Evolutionary conservation across 1,284 basidiomycete species (phyloP), one percentile per base, ranked within the genome.

Genomic region (Papiliotrema flavescens): DNA sequence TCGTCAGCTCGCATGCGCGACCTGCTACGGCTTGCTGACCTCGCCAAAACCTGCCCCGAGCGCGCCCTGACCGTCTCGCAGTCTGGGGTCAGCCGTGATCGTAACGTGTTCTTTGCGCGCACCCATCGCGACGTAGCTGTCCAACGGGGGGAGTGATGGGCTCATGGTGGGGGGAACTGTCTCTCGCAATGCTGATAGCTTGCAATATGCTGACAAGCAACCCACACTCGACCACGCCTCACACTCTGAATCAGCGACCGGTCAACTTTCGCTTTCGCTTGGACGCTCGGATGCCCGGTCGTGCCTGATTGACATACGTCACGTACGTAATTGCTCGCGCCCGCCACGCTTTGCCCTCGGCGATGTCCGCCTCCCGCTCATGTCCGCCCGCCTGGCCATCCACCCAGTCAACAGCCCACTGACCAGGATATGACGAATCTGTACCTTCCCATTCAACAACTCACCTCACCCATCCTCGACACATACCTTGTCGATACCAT

Each of bases 61-160:
- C 56, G 45, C 36, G 59, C 56, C 11, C 56, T 36, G 23, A 75
- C 69, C 60, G 72, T 73, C 56, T 75, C 73, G 64, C 71, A 74
- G 60, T 75, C 71, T 69, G 49, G 14, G 36, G 13, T 40, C 26
- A 47, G 49, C 22, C 5, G 37, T 14, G n/a, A n/a, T 22, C 3
- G 34, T 19, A 15, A 15, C 17, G 47, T 43, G 34, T 32, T 19
- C 14, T 41, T 22, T 9, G 5, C 4, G 44, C 66, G 39, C 22
- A 69, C 70, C 70, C 35, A 70, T 63, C 0, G 65, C 69, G 32
- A 72, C 56, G 53, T 72, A 70, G 9, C 51, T 49, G 1, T 66
- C 64, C 14, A 72, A 51, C 8, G 60, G 34, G 11, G 66, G 64
- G 11, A 64, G 46, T 14, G 14, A 22, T 26, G 44, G 26, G 34